Base-by-base conservation (phyloP, 2,329 filamentous ascomycete genomes). In the Hypoxylon sp. region DNA sequence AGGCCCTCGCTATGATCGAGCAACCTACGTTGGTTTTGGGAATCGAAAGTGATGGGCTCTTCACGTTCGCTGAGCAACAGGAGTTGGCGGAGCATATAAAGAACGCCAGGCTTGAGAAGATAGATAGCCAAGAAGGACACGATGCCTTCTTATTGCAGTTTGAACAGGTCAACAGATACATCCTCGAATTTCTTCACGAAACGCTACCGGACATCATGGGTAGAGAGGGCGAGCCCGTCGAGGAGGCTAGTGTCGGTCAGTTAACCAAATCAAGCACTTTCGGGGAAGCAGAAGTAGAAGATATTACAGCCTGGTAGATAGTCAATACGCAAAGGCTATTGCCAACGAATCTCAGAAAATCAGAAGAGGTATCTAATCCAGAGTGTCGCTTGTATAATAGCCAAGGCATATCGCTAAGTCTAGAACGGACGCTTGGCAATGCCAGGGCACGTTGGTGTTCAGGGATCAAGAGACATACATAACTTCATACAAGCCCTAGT, bases 111-210 rank as follows among this genome's bases (percentile, higher is more conserved):
- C 83, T 99, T 26, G 90, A 94, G 80, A 93, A 90, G 51, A 99
- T 99, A 66, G 94, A 98, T 76, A 97, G 92, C 67, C 92, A 94
- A 0, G 96, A 99, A 78, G 96, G 96, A 0, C 96, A 99, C 76
- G 96, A 99, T 80, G 96, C 96, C 0, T 99, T 99, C 80, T 81
- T 99, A 75, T 83, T 99, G 60, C 95, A 99, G 80, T 99, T 99
- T 77, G 94, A 98, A 83, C 95, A 98, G 81, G 96, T 98, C 66
- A 99, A 99, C 81, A 86, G 84, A 33, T 93, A 97, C 78, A 90
- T 98, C 54, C 82, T 98, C 17, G 88, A 88, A 1, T 99, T 99
- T 78, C 84, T 99, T 80, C 87, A 90, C 65, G 90, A 95, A 74
- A 90, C 92, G 2, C 80, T 99, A 31, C 93, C 94, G 0, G 93